Percentiles rank a stretch among this genome's conserved stretches.
These are phyloP conservation scores for Euphrasia arctica DNA, from an alignment of 305 asterid genomes.

Conservation along the genomic window DNA sequence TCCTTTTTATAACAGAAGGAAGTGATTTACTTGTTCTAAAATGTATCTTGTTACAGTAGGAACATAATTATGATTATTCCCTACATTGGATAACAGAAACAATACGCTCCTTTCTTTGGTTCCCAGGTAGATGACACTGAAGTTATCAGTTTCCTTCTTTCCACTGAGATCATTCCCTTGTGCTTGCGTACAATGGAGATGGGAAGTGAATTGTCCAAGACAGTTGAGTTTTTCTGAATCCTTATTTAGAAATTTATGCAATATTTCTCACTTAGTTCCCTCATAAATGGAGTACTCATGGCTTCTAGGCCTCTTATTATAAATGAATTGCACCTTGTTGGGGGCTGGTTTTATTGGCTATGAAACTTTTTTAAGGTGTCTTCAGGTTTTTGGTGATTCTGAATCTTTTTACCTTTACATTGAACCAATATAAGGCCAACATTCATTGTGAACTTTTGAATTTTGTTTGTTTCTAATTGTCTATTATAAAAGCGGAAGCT, in stretches of 20 bases:
- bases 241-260: conserved; percentile 13
- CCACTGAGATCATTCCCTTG: conserved; percentile 93
- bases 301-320: background rate
- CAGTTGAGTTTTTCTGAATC: conserved; percentile 53
- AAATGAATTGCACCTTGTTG: conserved; percentile 14
- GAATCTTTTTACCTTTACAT: background rate
- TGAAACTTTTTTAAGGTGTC: background rate
- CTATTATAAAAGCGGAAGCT: background rate
- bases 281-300: background rate
- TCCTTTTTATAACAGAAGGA: conserved; percentile 8
- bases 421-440: background rate
- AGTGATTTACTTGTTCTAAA: background rate
- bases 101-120: conserved; percentile 21
- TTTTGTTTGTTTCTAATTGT: background rate
- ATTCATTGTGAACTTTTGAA: background rate
- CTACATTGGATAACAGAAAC: conserved; percentile 9
- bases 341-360: conserved; percentile 4
- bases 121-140: conserved; percentile 91
- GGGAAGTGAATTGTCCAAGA: conserved; percentile 94
- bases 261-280: conserved; percentile 13
- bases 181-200: conserved; percentile 98
- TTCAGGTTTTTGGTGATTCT: background rate
- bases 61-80: background rate
- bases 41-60: background rate
- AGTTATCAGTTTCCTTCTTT: conserved; percentile 85